Evolutionary conservation across 2,329 filamentous ascomycete species (phyloP), one percentile per base, ranked within the genome.

Genomic region (Phialophora verrucosa): DNA sequence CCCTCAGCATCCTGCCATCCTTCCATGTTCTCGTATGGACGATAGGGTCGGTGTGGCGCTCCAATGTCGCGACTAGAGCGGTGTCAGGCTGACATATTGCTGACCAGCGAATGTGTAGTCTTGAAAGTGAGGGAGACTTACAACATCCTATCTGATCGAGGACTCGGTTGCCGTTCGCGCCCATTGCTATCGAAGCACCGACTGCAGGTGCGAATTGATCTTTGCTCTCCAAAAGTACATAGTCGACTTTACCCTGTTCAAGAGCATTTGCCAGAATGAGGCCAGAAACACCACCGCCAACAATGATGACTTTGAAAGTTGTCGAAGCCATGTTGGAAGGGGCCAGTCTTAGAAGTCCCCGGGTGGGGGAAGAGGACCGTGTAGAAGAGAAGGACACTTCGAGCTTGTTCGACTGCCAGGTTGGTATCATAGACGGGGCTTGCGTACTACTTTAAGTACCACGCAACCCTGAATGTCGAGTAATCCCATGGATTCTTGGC

Each of bases 161-260:
- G 12, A 56, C n/a, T 27, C 53, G 29, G 17, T 64, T 56, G 1
- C 71, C 70, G 49, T 70, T 66, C 1, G 73, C 67, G 6, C 63
- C 32, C 2, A 75, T 23, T 4, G 60, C 70, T 20, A 75, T 69
- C 38, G 62, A 65, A 1, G 73, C 73, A 1, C 73, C 73, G 2
- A 68, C 65, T 14, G 68, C 60, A 11, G 73, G 70, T 5, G 70
- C 70, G 12, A 74, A 66, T 2, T 71, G 57, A 0, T 59, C 49
- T 17, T 70, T 67, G 7, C 65, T 61, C 57, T 75, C 73, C 6
- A 74, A 62, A 4, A 74, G 53, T 3, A 74, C 31, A 55, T 63
- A 74, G 54, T 73, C 70, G 47, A 75, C 68, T 62, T 63, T 61
- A 29, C 54, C 47, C 12, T 57, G 49, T 54, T 74, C 60, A 38